These are phyloP conservation scores for Atkinsonella hypoxylon DNA, from an alignment of 2,329 filamentous ascomycete species.

Conservation along the genomic window DNA sequence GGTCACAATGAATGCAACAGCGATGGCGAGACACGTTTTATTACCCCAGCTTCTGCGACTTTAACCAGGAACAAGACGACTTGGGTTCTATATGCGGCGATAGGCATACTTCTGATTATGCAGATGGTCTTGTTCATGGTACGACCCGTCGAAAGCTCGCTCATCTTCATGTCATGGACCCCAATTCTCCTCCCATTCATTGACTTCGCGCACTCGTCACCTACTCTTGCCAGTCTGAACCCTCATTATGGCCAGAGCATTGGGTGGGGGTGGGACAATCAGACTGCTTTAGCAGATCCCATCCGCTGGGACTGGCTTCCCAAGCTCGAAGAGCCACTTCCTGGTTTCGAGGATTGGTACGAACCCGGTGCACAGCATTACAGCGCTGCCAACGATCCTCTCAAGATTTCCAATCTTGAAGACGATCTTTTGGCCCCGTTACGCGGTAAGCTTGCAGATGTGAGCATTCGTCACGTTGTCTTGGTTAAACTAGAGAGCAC, in stretches of 20 bases:
- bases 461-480: conserved; percentile 30
- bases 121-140: conserved; percentile 14
- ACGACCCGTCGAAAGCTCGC: conserved; percentile 20
- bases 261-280: conserved; percentile 15
- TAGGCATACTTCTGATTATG: conserved; percentile 14
- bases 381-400: conserved; percentile 22
- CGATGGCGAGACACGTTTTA: background rate
- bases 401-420: conserved; percentile 28
- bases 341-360: conserved; percentile 18
- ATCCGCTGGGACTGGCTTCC: conserved; percentile 15
- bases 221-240: conserved; percentile 15
- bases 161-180: conserved; percentile 25
- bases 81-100: conserved; percentile 11
- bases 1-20: conserved; percentile 5
- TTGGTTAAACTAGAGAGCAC: conserved; percentile 31
- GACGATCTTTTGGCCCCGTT: conserved; percentile 18
- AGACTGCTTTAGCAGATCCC: conserved; percentile 15
- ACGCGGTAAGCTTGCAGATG: conserved; percentile 14
- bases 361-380: conserved; percentile 18
- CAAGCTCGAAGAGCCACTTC: conserved; percentile 5
- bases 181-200: conserved; percentile 21
- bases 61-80: background rate
- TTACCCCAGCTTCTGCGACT: background rate
- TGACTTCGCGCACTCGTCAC: conserved; percentile 20
- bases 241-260: conserved; percentile 16